Evolutionary conservation across 495 filamentous ascomycete genomes (phyloP).

Genomic region (Staphylotrichum longicolle): DNA sequence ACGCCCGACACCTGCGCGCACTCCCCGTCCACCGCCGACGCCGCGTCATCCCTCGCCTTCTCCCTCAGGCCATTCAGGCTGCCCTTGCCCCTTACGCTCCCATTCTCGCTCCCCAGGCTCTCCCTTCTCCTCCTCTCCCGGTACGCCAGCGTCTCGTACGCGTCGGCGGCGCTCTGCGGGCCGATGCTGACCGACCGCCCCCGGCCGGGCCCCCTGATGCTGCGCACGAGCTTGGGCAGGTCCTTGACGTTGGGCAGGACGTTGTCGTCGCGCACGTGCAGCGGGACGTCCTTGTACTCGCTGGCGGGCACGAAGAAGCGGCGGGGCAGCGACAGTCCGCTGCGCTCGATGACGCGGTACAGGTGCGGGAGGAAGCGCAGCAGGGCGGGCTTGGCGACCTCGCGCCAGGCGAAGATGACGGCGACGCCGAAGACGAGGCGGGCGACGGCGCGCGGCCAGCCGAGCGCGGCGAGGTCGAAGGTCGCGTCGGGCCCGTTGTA

Average conservation of each 20-base stretch:
- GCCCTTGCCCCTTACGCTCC: slow-evolving; percentile 27
- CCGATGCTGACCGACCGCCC: slow-evolving; percentile 84
- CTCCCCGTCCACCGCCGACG: slow-evolving; percentile 21
- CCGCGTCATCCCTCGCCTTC: slow-evolving; percentile 8
- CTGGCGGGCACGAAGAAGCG: slow-evolving; percentile 87
- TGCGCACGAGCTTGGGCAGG: slow-evolving; percentile 72
- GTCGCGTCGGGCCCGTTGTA: slow-evolving; percentile 51
- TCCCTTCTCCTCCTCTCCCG: slow-evolving; percentile 77
- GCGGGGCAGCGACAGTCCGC: slow-evolving; percentile 74
- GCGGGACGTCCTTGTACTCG: slow-evolving; percentile 83
- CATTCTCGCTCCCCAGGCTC: slow-evolving; percentile 50
- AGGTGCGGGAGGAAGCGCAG: slow-evolving; percentile 76
- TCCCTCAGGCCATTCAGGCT: slow-evolving; percentile 26
- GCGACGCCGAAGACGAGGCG: slow-evolving; percentile 77
- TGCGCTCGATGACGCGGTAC: slow-evolving; percentile 78
- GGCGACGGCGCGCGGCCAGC: slow-evolving; percentile 56
- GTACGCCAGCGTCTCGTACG: slow-evolving; percentile 93
- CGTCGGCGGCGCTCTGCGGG: slow-evolving; percentile 92
- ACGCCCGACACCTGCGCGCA: slow-evolving; percentile 33
- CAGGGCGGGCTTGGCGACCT: slow-evolving; percentile 77
- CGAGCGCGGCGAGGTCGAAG: slow-evolving; percentile 56
- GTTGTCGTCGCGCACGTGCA: slow-evolving; percentile 74
- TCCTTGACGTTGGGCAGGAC: slow-evolving; percentile 83
- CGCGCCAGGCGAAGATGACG: slow-evolving; percentile 85
- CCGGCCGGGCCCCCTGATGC: slow-evolving; percentile 72